These are phyloP conservation scores for Arachis stenosperma DNA, from an alignment of 306 rosid species.

Conservation along the genomic window DNA sequence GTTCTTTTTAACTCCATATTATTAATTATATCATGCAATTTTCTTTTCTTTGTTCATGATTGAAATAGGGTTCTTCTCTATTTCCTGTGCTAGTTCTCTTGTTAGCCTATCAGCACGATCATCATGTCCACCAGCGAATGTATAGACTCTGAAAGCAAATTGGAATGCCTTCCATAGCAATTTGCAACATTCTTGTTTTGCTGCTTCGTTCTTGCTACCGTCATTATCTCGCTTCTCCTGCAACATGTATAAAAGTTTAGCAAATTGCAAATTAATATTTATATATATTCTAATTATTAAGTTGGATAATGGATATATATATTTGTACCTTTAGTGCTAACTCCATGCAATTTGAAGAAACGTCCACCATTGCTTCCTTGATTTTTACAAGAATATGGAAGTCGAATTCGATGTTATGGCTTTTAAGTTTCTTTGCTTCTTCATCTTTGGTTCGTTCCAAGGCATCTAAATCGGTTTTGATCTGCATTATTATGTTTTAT, in stretches of 20 bases:
- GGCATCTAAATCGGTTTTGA: constrained; percentile 65
- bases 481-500: constrained; percentile 38
- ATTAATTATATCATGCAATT: not conserved
- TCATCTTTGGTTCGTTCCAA: constrained; percentile 69
- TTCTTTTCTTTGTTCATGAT: not conserved
- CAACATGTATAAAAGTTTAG: not conserved
- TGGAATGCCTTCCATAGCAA: constrained; percentile 78
- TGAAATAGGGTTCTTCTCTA: constrained; percentile 45
- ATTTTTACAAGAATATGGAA: constrained; percentile 61
- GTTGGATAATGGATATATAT: too few relatives aligned
- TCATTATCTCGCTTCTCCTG: constrained; percentile 58
- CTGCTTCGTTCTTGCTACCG: constrained; percentile 17
- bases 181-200: constrained; percentile 35
- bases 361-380: constrained; percentile 77
- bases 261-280: not conserved
- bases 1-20: not conserved
- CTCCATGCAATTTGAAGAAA: constrained; percentile 81
- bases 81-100: constrained; percentile 68
- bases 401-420: constrained; percentile 69
- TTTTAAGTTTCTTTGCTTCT: constrained; percentile 60
- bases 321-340: constrained; percentile 65
- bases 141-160: constrained; percentile 68
- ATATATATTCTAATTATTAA: too few relatives aligned
- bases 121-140: constrained; percentile 77
- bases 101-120: constrained; percentile 69